Evolutionary conservation across 257 asterid genomes (phyloP), one percentile per base, ranked within the genome.

Genomic region (Osmanthus fragrans): DNA sequence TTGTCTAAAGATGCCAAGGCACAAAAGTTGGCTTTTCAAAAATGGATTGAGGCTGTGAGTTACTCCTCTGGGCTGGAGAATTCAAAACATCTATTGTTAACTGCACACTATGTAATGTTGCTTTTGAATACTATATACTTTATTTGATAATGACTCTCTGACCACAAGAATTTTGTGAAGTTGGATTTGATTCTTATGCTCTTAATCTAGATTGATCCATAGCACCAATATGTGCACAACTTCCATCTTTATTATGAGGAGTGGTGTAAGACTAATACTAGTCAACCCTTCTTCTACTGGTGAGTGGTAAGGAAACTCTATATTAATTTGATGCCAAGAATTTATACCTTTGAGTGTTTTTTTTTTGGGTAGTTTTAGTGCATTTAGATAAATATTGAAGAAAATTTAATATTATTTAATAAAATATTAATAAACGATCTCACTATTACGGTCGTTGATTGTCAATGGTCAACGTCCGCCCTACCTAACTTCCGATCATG

Each of bases 271-370:
- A 69, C 90, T 74, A 89, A 86, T 68, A 89, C 97, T 70, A 96
- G 96, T 39, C 99, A 94, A 80, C 99, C 97, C 69, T 95, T 95
- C 81, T 95, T 95, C 85, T 90, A 83, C 90, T 95, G 97, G 98
- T 95, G 79, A 9, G 45, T 39, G 13, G 45, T 39, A 13, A 86
- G 89, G 78, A 72, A 75, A 33, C 1, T 68, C 36, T 75, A 76
- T 58, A 7, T 42, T 37, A 23, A 29, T 21, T 71, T 39, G 9
- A 69, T 37, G 37, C 71, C 67, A 78, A 69, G 47, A 23, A 36
- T 47, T 72, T 71, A 21, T 39, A 45, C 33, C 23, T 39, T 23
- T 25, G 18, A 60, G 16, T 60, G 33, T 60, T 6, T 25, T 21
- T 23, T 8, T 9, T n/a, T n/a, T n/a, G n/a, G 45, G 4, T 1